phyloP scores from a whole-genome alignment of 345 rosid species.

The Brassica juncea region DNA sequence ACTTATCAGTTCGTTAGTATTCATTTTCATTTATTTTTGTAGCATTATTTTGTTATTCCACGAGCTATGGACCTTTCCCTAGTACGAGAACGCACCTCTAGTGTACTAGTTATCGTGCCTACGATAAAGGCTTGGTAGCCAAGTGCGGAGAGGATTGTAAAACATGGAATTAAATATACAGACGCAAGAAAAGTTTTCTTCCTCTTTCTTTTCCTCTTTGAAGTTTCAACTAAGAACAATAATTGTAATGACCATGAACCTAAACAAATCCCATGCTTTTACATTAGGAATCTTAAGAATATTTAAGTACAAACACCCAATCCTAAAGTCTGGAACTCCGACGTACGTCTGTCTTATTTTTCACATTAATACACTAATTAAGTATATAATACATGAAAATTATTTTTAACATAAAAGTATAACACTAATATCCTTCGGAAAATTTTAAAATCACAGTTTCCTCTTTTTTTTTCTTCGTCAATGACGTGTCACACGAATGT shows the following conservation, averaged over 20 bases:
- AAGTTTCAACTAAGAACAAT: not conserved
- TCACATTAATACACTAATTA: not conserved
- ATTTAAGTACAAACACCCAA: not conserved
- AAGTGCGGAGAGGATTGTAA: too few relatives aligned
- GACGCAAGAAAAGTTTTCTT: not conserved
- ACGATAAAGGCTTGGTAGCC: too few relatives aligned
- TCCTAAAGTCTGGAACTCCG: not conserved
- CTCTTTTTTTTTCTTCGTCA: not conserved
- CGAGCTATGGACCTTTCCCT: too few relatives aligned
- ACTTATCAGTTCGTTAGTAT: not conserved
- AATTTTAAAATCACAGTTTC: not conserved
- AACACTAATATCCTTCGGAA: not conserved
- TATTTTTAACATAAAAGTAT: not conserved
- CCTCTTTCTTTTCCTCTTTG: not conserved
- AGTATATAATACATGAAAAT: slow-evolving; percentile 6
- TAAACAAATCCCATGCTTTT: not conserved
- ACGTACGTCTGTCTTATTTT: not conserved
- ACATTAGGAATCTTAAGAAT: not conserved
- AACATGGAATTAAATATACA: too few relatives aligned
- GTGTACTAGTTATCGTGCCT: too few relatives aligned
- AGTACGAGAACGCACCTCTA: too few relatives aligned
- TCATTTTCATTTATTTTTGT: not conserved
- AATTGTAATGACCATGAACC: slow-evolving; percentile 3
- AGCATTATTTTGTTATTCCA: too few relatives aligned
- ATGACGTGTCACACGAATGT: slow-evolving; percentile 29